Conservation (phyloP, 495 filamentous ascomycete species). For the Hypomontagnella submonticulosa region DNA sequence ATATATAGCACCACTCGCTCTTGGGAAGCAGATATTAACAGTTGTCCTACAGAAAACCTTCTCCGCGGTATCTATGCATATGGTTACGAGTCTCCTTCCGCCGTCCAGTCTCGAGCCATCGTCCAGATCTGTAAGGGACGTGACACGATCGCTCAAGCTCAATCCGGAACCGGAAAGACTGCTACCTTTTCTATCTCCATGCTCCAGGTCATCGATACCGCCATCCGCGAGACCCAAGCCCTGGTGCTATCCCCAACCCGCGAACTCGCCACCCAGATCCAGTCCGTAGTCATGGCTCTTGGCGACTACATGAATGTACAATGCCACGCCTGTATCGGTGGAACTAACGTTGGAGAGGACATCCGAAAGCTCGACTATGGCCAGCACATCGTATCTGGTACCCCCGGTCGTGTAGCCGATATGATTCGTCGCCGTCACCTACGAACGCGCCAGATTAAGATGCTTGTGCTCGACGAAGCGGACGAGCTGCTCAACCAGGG, state of each 20-base stretch:
- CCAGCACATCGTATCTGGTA: slow-evolving; percentile 96
- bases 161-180: slow-evolving; percentile 99
- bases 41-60: slow-evolving; percentile 72
- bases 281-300: slow-evolving; percentile 95
- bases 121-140: slow-evolving; percentile 99
- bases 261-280: slow-evolving; percentile 97
- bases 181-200: slow-evolving; percentile 98
- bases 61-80: slow-evolving; percentile 98
- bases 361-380: slow-evolving; percentile 97
- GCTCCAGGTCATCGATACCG: slow-evolving; percentile 90
- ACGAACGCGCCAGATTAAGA: slow-evolving; percentile 95
- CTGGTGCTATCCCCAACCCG: slow-evolving; percentile 97
- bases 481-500: slow-evolving; percentile 91
- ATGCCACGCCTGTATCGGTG: slow-evolving; percentile 98
- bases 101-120: slow-evolving; percentile 96
- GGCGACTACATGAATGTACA: slow-evolving; percentile 99
- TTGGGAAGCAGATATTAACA: slow-evolving; percentile 10
- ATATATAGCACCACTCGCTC: background rate
- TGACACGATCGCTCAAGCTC: slow-evolving; percentile 98
- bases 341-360: slow-evolving; percentile 96
- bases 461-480: slow-evolving; percentile 98
- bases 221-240: slow-evolving; percentile 88
- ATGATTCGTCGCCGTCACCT: slow-evolving; percentile 98
- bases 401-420: slow-evolving; percentile 94
- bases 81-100: slow-evolving; percentile 96